A percentile compares a stretch with the other conserved stretches of the same genome.
These are phyloP conservation scores for Ophiocordyceps camponoti-rufipedis DNA, from an alignment of 2,329 filamentous ascomycete species.

Conservation along the genomic window DNA sequence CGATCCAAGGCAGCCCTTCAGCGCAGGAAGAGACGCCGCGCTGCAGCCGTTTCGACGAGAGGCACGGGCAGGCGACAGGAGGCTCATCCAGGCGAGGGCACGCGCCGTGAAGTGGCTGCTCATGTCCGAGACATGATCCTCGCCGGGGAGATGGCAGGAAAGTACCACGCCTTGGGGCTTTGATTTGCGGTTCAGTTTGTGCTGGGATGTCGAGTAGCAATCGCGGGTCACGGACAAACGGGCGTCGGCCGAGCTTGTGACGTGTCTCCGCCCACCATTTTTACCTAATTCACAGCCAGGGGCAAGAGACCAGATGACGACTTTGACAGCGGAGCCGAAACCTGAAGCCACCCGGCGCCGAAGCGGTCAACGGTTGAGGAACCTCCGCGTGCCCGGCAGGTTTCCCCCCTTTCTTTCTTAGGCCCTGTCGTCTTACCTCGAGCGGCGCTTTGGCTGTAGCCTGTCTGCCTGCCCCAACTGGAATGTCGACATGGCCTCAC, in stretches of 20 bases:
- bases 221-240: neutral
- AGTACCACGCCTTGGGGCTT: slow-evolving; percentile 16
- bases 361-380: neutral
- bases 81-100: neutral
- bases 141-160: slow-evolving; percentile 11
- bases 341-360: neutral
- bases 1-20: slow-evolving; percentile 10
- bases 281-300: neutral
- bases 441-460: neutral
- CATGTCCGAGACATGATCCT: slow-evolving; percentile 11
- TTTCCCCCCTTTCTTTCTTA: neutral
- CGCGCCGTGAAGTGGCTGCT: slow-evolving; percentile 1
- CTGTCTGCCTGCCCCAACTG: neutral
- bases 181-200: slow-evolving; percentile 5
- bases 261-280: neutral
- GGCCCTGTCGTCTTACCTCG: neutral
- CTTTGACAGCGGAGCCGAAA: neutral
- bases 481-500: neutral
- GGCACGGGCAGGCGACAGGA: slow-evolving; percentile 1
- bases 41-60: neutral
- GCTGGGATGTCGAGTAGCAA: neutral
- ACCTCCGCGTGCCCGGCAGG: neutral
- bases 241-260: neutral
- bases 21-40: slow-evolving; percentile 8
- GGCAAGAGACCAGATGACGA: neutral